A percentile compares a stretch with the other conserved stretches of the same genome.
Conservation (phyloP, 306 rosid species). For the Gleditsia sinensis region DNA sequence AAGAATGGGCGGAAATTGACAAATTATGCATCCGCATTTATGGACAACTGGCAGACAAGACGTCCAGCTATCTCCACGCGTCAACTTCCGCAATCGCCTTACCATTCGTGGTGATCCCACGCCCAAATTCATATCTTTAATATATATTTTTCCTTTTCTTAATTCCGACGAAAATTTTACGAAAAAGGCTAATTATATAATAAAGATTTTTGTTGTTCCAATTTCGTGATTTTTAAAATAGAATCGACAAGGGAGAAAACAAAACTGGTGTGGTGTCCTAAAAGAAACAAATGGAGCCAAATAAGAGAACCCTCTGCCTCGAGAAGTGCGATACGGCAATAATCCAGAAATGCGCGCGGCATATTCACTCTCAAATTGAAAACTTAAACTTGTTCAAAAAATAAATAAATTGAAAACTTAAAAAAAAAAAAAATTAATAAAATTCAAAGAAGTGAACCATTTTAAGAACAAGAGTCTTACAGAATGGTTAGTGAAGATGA, state of each 20-base stretch:
- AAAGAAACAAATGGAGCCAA: background rate
- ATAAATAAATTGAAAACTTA: too few relatives aligned
- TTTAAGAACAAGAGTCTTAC: background rate
- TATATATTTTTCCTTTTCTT: background rate
- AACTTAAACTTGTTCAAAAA: background rate
- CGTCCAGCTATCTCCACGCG: slow-evolving; percentile 51
- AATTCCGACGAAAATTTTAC: background rate
- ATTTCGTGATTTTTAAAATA: background rate
- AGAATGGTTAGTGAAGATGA: background rate
- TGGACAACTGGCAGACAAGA: slow-evolving; percentile 43
- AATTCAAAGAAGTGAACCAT: background rate
- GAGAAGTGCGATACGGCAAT: background rate
- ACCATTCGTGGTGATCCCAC: slow-evolving; percentile 25
- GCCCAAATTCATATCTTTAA: too few relatives aligned
- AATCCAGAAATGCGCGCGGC: background rate
- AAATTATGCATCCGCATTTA: background rate
- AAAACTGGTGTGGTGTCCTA: background rate
- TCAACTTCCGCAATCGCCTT: slow-evolving; percentile 22
- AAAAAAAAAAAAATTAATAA: background rate
- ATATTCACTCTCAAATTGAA: background rate
- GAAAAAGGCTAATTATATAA: too few relatives aligned
- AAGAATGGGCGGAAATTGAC: background rate
- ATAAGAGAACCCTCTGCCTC: background rate
- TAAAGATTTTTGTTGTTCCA: too few relatives aligned
- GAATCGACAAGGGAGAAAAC: background rate